Percentiles rank a stretch among this genome's conserved stretches.
Evolutionary conservation across 371 early-diverging fungal species (phyloP).

Genomic region (Lichtheimia corymbifera): DNA sequence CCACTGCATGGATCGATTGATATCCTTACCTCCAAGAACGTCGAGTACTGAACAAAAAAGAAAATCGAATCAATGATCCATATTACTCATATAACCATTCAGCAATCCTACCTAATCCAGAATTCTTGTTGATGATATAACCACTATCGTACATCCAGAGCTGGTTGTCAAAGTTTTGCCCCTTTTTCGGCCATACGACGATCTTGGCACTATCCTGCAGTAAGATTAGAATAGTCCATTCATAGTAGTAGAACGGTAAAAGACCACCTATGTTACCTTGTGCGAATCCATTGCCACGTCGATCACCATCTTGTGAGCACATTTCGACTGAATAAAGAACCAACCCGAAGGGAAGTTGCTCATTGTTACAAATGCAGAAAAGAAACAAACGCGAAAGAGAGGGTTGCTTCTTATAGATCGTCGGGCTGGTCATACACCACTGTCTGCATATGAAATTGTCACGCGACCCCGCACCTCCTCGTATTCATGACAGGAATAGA

Average conservation of each 20-base stretch:
- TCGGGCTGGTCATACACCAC: no score
- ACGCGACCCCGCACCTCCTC: no score
- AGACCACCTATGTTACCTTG: conserved; percentile 26
- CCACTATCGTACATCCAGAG: conserved; percentile 29
- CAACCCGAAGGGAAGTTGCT: conserved; percentile 48
- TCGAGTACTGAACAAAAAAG: conserved; percentile 32
- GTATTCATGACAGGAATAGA: no score
- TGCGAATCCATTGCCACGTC: conserved; percentile 43
- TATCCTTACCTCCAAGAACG: conserved; percentile 39
- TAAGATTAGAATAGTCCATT: neutral
- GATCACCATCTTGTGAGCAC: conserved; percentile 47
- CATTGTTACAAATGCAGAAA: conserved; percentile 15
- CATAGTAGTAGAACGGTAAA: neutral
- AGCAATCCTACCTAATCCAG: conserved; percentile 21
- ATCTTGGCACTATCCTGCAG: conserved; percentile 40
- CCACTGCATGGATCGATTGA: neutral
- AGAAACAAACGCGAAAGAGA: no score
- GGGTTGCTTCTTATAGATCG: no score
- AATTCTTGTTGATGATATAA: conserved; percentile 27
- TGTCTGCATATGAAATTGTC: no score
- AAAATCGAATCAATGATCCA: neutral
- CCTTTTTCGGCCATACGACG: conserved; percentile 41
- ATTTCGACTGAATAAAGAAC: conserved; percentile 50
- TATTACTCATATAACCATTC: neutral
- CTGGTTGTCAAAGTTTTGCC: conserved; percentile 28